Conservation (phyloP, 768 basidiomycete species). For the Phylloporus arenicola region DNA sequence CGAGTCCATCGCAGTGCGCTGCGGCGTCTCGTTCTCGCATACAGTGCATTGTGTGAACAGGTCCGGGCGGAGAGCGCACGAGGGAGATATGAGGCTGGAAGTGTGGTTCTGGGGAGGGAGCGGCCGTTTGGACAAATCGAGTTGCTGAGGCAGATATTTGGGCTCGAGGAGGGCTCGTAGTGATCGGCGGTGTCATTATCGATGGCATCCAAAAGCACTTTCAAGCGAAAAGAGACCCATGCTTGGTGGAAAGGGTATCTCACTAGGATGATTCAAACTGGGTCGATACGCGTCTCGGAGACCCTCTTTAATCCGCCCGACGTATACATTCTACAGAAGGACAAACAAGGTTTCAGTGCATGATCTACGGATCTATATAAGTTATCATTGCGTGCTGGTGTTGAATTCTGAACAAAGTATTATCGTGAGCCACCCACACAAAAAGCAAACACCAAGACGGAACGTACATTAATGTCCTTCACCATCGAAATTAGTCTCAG, state of each 20-base stretch:
- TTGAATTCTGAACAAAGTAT: too few species aligned
- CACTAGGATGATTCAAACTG: too few species aligned
- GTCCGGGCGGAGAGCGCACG: slow-evolving; percentile 61
- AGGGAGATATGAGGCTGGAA: slow-evolving; percentile 79
- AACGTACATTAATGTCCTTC: background rate
- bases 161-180: slow-evolving; percentile 45
- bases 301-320: too few species aligned
- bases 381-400: too few species aligned
- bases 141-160: slow-evolving; percentile 73
- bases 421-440: background rate
- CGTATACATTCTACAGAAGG: too few species aligned
- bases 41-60: slow-evolving; percentile 67
- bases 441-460: background rate
- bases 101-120: slow-evolving; percentile 77
- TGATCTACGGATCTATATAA: too few species aligned
- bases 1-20: slow-evolving; percentile 76
- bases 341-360: too few species aligned
- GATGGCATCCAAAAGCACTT: too few species aligned
- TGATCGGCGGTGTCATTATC: background rate
- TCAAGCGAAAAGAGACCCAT: too few species aligned
- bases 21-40: slow-evolving; percentile 59
- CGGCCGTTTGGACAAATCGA: slow-evolving; percentile 77
- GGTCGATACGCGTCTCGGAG: too few species aligned
- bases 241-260: too few species aligned
- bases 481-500: slow-evolving; percentile 22